Base-by-base conservation (phyloP, 768 basidiomycete species). In the Heimioporus sp. region DNA sequence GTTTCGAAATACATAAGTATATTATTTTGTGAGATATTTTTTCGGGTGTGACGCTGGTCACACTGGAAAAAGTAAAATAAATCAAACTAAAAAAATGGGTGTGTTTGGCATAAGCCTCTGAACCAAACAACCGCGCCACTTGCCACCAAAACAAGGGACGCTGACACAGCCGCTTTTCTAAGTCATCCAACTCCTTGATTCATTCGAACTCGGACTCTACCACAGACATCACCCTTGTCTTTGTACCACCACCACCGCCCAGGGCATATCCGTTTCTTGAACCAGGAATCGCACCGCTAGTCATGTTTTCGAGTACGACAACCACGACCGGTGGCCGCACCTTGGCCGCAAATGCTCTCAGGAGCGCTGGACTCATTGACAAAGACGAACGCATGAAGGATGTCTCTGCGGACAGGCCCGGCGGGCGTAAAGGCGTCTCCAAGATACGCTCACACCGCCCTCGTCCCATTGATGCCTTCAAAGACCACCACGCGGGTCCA, bases 311-410 rank as follows among this genome's bases (percentile, higher is more conserved):
- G 40, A 81, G 77, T 54, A 74, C 83, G 39, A 76, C 86, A 10
- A 76, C 83, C 9, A 75, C 80, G 7, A 72, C 84, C 15, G 80
- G 83, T 58, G 73, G 79, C 46, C 80, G 83, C 57, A 65, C 78
- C 28, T 70, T 91, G 17, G 86, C 82, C 19, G 58, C 77, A 52
- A 85, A 71, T 51, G 83, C 86, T 30, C 73, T 90, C 21, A 82
- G 84, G 52, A 81, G 71, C 35, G 87, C 86, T 3, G 89, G 88
- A 38, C 82, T 90, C 64, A 85, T 89, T 55, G 87, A 89, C 76
- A 75, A 80, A 51, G 89, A 91, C 67, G 74, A 83, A 51, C 79
- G 74, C 58, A 90, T 91, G 89, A 80, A 82, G 55, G 88, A 91
- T 62, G 72, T 75, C 40, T 75, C 79, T 10, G 81, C 83, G 16